phyloP scores from a whole-genome alignment of 192 early-diverging fungal species.

The Rhizoclosmatium sp. region DNA sequence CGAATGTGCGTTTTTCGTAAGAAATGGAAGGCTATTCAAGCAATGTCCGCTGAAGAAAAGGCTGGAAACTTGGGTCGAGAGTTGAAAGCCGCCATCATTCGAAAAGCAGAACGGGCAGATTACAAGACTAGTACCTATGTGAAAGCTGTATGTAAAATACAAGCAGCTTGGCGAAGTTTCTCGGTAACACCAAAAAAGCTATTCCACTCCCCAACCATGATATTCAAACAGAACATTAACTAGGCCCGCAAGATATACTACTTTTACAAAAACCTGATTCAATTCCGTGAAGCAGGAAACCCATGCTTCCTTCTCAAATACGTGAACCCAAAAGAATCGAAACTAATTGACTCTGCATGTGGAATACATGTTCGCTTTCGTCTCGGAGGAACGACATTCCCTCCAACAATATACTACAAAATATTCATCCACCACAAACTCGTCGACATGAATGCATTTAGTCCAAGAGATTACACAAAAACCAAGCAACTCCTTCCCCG shows the following conservation, averaged over 20 bases:
- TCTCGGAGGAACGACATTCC: conserved; percentile 63
- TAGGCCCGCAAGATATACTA: conserved; percentile 51
- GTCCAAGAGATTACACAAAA: conserved; percentile 66
- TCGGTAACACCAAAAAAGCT: conserved; percentile 37
- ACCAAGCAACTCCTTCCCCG: conserved; percentile 49
- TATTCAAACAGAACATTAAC: not conserved
- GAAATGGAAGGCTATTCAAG: conserved; percentile 43
- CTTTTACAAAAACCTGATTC: conserved; percentile 64
- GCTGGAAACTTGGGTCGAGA: conserved; percentile 30
- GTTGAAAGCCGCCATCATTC: conserved; percentile 45
- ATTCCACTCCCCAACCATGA: not conserved
- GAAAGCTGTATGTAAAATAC: conserved; percentile 57
- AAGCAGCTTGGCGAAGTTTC: conserved; percentile 56
- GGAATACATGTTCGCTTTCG: conserved; percentile 63
- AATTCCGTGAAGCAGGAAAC: conserved; percentile 60
- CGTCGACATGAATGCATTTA: conserved; percentile 68
- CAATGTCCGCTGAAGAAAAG: conserved; percentile 40
- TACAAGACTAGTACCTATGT: conserved; percentile 42
- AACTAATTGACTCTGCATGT: conserved; percentile 57
- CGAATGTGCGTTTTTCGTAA: conserved; percentile 48
- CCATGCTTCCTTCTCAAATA: conserved; percentile 59
- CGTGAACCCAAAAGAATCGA: conserved; percentile 66
- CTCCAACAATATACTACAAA: conserved; percentile 69
- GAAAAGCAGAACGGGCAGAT: conserved; percentile 40
- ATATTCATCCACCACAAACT: conserved; percentile 62